Evolutionary conservation across 1,139 yeast species (phyloP).

Genomic region (Yamadazyma diddensiae): DNA sequence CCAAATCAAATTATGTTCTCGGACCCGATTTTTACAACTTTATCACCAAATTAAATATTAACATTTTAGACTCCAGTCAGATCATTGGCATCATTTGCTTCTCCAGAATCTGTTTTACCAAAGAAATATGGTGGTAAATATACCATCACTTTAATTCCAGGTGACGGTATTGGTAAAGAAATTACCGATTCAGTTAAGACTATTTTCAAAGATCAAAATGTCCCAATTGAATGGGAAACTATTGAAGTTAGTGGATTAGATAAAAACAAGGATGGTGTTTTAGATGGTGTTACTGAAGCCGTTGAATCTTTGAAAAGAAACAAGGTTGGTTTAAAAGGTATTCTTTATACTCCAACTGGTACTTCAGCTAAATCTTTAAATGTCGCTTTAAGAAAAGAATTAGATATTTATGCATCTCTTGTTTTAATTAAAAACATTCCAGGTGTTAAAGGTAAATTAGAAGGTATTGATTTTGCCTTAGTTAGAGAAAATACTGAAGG

Average conservation of each 20-base stretch:
- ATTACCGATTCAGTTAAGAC: conserved; percentile 91
- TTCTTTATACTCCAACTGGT: conserved; percentile 85
- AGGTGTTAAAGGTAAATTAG: conserved; percentile 87
- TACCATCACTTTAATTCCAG: conserved; percentile 91
- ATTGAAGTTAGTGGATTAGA: conserved; percentile 83
- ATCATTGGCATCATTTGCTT: conserved; percentile 49
- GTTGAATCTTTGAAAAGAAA: conserved; percentile 91
- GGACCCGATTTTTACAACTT: not conserved
- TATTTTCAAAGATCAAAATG: conserved; percentile 78
- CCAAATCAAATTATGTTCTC: no score
- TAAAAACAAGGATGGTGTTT: conserved; percentile 53
- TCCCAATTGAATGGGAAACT: conserved; percentile 94
- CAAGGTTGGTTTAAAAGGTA: conserved; percentile 96
- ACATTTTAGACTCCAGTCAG: conserved; percentile 32
- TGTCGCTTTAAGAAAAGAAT: conserved; percentile 94
- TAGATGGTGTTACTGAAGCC: conserved; percentile 72
- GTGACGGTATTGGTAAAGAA: conserved; percentile 97
- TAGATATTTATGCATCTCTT: conserved; percentile 92
- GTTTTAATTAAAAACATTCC: conserved; percentile 92
- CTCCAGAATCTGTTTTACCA: conserved; percentile 67
- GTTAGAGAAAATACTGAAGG: conserved; percentile 98
- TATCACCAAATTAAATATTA: conserved; percentile 2
- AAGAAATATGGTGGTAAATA: conserved; percentile 93
- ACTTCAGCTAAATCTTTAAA: conserved; percentile 64
- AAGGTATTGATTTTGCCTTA: conserved; percentile 86